Conservation (phyloP, 23 red algal species). For the Gracilaria gracilis region DNA sequence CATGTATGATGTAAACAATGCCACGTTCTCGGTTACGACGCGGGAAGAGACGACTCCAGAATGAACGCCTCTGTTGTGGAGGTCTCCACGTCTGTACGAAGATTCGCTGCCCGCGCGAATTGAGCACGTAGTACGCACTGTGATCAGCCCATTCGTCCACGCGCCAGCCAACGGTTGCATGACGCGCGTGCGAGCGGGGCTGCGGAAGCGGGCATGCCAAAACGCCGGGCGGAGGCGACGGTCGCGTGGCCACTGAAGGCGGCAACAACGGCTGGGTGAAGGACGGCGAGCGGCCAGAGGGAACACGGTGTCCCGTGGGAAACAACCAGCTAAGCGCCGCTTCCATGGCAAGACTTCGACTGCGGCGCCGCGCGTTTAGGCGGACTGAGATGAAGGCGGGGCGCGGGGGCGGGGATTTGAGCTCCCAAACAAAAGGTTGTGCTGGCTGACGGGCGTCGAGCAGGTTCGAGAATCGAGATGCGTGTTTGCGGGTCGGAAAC, state of each 20-base stretch:
- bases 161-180: conserved; percentile 54
- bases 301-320: conserved; percentile 42
- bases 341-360: conserved; percentile 30
- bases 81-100: conserved; percentile 85
- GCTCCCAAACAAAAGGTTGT: no score
- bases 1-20: conserved; percentile 79
- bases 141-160: conserved; percentile 67
- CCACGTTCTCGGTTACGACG: conserved; percentile 14
- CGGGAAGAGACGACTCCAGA: neutral
- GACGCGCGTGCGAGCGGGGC: conserved; percentile 22
- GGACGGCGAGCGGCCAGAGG: conserved; percentile 48
- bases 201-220: conserved; percentile 55
- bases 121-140: conserved; percentile 65
- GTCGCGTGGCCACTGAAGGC: conserved; percentile 8
- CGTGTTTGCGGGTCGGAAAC: no score
- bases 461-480: neutral
- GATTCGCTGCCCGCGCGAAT: conserved; percentile 77
- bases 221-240: conserved; percentile 35
- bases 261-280: conserved; percentile 64
- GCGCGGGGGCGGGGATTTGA: neutral
- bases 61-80: neutral
- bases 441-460: neutral
- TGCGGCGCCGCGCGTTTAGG: neutral
- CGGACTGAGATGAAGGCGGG: conserved; percentile 13
- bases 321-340: conserved; percentile 65